These are phyloP conservation scores for Venturia carpophila DNA, from an alignment of 2,329 filamentous ascomycete genomes.

Conservation along the genomic window DNA sequence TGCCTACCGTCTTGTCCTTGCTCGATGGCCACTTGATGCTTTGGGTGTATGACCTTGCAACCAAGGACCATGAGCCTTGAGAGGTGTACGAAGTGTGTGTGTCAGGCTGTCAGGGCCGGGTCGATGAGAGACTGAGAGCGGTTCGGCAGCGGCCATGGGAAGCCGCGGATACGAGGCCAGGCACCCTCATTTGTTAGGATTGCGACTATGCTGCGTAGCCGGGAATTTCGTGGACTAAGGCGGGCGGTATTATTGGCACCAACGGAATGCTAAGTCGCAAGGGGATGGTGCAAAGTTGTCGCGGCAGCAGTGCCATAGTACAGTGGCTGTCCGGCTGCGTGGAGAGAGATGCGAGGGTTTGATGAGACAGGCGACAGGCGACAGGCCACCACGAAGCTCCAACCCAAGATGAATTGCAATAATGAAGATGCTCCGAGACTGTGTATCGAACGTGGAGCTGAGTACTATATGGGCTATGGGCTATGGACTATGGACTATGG, in stretches of 20 bases:
- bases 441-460: no score
- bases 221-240: neutral
- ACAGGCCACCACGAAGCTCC: no score
- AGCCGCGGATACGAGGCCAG: conserved; percentile 5
- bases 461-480: no score
- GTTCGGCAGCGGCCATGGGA: neutral
- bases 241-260: conserved; percentile 5
- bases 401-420: no score
- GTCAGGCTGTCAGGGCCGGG: conserved; percentile 6
- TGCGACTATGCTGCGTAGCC: neutral
- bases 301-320: neutral
- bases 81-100: neutral
- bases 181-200: neutral
- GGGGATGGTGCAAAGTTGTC: neutral
- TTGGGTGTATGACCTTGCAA: conserved; percentile 7
- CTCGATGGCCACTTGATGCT: conserved; percentile 5
- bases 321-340: no score
- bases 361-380: no score
- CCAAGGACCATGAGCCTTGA: neutral
- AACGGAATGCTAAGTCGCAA: neutral
- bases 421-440: neutral
- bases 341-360: neutral
- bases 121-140: neutral
- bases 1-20: neutral
- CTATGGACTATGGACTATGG: no score